A percentile compares a stretch with the other conserved stretches of the same genome.
These are phyloP conservation scores for Cutaneotrichosporon cutaneum DNA, from an alignment of 1,284 basidiomycete species.

Conservation along the genomic window DNA sequence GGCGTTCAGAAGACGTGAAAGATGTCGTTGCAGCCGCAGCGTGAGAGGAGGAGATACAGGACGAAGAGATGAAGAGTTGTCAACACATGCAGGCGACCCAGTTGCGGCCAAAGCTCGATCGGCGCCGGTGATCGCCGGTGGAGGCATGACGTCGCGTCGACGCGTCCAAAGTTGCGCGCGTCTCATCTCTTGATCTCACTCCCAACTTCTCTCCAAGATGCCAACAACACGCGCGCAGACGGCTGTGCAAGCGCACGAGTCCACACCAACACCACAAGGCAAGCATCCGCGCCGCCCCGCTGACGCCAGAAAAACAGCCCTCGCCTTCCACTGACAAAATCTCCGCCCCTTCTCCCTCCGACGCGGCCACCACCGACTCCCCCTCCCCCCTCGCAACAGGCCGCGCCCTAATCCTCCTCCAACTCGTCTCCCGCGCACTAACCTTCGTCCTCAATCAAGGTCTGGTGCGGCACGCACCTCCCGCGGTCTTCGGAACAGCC, in stretches of 20 bases:
- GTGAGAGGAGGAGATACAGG: not conserved
- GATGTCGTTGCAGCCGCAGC: not conserved
- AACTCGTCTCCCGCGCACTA: slow-evolving; percentile 75
- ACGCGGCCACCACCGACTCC: not conserved
- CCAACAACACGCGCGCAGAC: not conserved
- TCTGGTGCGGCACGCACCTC: slow-evolving; percentile 78
- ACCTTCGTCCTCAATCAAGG: slow-evolving; percentile 85
- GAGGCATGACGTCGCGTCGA: not conserved
- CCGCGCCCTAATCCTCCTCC: slow-evolving; percentile 79
- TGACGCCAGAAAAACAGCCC: not conserved
- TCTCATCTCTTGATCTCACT: not conserved
- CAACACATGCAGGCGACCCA: too few species aligned
- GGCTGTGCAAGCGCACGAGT: not conserved
- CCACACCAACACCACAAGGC: not conserved
- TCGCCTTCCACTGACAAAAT: too few species aligned
- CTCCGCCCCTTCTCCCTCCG: not conserved
- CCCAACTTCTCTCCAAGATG: not conserved
- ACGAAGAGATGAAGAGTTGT: not conserved
- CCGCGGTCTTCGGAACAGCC: slow-evolving; percentile 80
- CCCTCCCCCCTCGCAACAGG: slow-evolving; percentile 42
- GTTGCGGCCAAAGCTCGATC: not conserved
- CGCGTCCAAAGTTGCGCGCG: not conserved
- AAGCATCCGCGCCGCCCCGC: not conserved
- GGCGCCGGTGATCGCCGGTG: not conserved
- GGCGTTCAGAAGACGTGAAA: not conserved